Evolutionary conservation across 257 asterid genomes (phyloP).

Genomic region (Primulina huaijiensis): DNA sequence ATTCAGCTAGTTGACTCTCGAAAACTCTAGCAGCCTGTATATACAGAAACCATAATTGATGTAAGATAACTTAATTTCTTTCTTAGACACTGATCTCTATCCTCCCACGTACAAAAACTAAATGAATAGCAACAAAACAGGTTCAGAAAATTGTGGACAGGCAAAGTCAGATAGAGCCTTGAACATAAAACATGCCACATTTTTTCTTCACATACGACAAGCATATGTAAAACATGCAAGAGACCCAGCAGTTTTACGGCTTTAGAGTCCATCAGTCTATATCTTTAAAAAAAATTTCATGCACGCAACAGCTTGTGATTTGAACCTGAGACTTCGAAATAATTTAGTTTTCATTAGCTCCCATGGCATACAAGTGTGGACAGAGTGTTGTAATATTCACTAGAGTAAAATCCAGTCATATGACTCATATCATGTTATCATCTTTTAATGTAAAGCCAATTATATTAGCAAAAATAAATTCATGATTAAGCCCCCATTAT

Average conservation of each 20-base stretch:
- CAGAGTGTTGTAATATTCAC: no score
- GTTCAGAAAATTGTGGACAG: not conserved
- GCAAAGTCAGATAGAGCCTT: not conserved
- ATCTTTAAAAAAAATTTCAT: no score
- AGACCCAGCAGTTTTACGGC: not conserved
- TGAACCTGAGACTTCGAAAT: not conserved
- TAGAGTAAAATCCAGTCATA: no score
- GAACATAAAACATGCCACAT: not conserved
- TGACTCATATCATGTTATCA: not conserved
- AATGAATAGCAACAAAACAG: slow-evolving; percentile 3
- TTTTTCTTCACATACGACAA: not conserved
- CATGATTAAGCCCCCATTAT: not conserved
- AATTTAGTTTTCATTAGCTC: not conserved
- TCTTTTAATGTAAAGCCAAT: not conserved
- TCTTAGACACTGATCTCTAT: not conserved
- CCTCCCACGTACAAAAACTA: not conserved
- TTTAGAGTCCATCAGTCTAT: not conserved
- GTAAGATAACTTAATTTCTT: not conserved
- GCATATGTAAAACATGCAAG: not conserved
- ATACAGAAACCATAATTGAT: slow-evolving; percentile 8
- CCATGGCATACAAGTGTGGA: not conserved
- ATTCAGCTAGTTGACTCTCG: slow-evolving; percentile 97
- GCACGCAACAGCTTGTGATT: not conserved
- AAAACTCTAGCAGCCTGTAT: slow-evolving; percentile 95
- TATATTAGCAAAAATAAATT: not conserved